Conservation (phyloP, 2,329 filamentous ascomycete species). For the Fusarium compactum region DNA sequence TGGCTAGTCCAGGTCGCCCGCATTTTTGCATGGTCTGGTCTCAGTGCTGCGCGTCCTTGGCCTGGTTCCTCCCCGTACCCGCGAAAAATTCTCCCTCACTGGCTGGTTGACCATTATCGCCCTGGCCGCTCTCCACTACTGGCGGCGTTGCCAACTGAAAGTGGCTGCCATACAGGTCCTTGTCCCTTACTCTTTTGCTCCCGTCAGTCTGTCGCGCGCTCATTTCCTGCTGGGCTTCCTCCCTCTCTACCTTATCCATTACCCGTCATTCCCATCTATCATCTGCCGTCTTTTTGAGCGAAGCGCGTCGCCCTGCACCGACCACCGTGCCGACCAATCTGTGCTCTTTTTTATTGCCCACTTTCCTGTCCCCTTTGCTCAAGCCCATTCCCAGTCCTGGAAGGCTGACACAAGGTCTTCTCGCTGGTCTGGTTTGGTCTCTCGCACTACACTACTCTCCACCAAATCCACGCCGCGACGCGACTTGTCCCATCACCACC, state of each 20-base stretch:
- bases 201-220: slow-evolving; percentile 25
- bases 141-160: slow-evolving; percentile 34
- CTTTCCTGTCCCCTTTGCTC: slow-evolving; percentile 35
- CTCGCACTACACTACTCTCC: slow-evolving; percentile 54
- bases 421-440: slow-evolving; percentile 46
- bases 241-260: slow-evolving; percentile 35
- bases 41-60: slow-evolving; percentile 46
- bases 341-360: slow-evolving; percentile 40
- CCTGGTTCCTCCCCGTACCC: slow-evolving; percentile 28
- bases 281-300: slow-evolving; percentile 37
- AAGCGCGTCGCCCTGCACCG: slow-evolving; percentile 43
- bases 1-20: slow-evolving; percentile 31
- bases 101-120: slow-evolving; percentile 27
- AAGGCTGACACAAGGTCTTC: slow-evolving; percentile 40
- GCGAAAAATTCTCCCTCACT: slow-evolving; percentile 53
- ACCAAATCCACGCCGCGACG: slow-evolving; percentile 58
- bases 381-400: slow-evolving; percentile 34
- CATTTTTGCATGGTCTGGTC: slow-evolving; percentile 35
- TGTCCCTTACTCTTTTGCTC: slow-evolving; percentile 29
- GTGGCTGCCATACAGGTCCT: slow-evolving; percentile 26
- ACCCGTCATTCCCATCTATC: slow-evolving; percentile 41
- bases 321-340: slow-evolving; percentile 44
- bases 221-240: slow-evolving; percentile 35
- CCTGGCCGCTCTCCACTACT: slow-evolving; percentile 36
- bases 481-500: slow-evolving; percentile 59